Evolutionary conservation across 148 eudicot genomes (phyloP).

Genomic region (Selenicereus undatus): DNA sequence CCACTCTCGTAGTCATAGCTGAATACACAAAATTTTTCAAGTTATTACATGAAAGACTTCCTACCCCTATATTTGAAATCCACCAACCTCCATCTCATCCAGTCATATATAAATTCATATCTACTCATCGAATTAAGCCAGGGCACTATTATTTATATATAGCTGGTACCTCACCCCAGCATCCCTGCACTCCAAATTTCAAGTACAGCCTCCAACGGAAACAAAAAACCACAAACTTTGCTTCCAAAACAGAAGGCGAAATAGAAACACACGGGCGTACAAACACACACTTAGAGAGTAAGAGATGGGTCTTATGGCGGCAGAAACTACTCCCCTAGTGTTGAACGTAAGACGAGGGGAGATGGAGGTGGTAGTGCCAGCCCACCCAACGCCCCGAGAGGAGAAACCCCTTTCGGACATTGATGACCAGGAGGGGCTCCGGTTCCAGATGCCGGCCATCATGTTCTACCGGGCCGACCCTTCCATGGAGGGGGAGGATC

Average conservation of each 20-base stretch:
- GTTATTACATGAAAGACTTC: background rate
- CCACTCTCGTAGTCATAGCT: background rate
- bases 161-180: background rate
- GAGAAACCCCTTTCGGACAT: constrained; percentile 23
- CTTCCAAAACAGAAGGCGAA: background rate
- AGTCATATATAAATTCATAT: too few species aligned
- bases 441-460: constrained; percentile 25
- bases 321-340: background rate
- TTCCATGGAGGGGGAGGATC: constrained; percentile 23
- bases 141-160: background rate
- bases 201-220: background rate
- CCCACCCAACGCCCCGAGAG: constrained; percentile 26
- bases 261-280: background rate
- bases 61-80: background rate
- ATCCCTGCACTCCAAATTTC: background rate
- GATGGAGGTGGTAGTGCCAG: constrained; percentile 14
- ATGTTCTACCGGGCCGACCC: constrained; percentile 23
- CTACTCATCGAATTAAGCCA: too few species aligned
- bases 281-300: too few species aligned
- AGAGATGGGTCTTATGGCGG: background rate
- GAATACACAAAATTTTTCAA: background rate
- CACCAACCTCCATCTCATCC: too few species aligned
- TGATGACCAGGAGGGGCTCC: constrained; percentile 30
- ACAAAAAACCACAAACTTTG: background rate
- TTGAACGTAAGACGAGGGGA: background rate